Conservation (phyloP, 2,329 filamentous ascomycete genomes). For the Teratosphaeria pseudoeucalypti region DNA sequence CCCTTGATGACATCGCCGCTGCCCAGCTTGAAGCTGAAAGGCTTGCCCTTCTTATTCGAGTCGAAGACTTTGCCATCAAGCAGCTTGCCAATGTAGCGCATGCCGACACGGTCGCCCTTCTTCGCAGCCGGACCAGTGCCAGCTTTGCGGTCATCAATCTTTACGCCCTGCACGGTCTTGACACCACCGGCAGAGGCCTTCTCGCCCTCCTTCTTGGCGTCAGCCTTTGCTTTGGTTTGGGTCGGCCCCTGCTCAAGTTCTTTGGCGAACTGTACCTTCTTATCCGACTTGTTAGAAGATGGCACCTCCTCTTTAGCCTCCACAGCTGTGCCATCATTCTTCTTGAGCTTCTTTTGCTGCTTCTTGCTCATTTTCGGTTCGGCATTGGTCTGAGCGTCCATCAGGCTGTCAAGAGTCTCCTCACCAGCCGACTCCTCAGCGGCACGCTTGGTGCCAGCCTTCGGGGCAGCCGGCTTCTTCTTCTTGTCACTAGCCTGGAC, state of each 20-base stretch:
- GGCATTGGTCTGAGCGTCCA: slow-evolving; percentile 59
- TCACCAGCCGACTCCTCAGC: slow-evolving; percentile 60
- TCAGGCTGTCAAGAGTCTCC: slow-evolving; percentile 65
- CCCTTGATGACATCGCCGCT: slow-evolving; percentile 96
- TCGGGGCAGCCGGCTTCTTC: slow-evolving; percentile 46
- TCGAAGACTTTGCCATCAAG: slow-evolving; percentile 92
- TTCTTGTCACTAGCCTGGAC: slow-evolving; percentile 55
- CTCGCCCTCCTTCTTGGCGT: slow-evolving; percentile 26
- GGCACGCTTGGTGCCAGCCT: slow-evolving; percentile 68
- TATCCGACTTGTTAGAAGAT: slow-evolving; percentile 52
- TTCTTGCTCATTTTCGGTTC: slow-evolving; percentile 84
- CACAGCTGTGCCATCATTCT: slow-evolving; percentile 88
- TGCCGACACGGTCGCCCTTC: slow-evolving; percentile 79
- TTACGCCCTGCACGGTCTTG: slow-evolving; percentile 79
- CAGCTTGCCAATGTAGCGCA: slow-evolving; percentile 96
- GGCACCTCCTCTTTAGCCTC: slow-evolving; percentile 41
- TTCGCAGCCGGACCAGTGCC: slow-evolving; percentile 78
- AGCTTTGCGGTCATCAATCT: slow-evolving; percentile 87
- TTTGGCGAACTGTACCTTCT: slow-evolving; percentile 99
- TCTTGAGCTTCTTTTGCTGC: slow-evolving; percentile 96
- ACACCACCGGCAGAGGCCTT: slow-evolving; percentile 48
- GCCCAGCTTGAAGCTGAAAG: slow-evolving; percentile 91
- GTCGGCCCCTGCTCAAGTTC: slow-evolving; percentile 96
- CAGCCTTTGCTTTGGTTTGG: slow-evolving; percentile 45
- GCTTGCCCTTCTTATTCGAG: slow-evolving; percentile 97